phyloP scores from a whole-genome alignment of 768 basidiomycete species.

The Polyporus arcularius region DNA sequence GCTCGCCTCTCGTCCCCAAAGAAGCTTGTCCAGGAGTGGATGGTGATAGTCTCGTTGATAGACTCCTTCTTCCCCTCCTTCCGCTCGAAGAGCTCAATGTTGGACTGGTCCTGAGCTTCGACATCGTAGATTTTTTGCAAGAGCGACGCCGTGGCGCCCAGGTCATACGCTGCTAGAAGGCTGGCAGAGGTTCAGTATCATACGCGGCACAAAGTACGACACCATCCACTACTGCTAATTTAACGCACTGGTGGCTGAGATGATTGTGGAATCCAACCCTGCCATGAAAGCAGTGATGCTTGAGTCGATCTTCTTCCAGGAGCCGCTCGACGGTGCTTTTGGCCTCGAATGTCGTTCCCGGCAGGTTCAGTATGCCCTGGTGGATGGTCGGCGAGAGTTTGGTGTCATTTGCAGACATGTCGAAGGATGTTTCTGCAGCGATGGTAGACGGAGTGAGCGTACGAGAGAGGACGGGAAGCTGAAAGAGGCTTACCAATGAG shows the following conservation, averaged over 20 bases:
- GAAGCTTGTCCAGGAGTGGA: conserved; percentile 51
- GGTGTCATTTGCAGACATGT: neutral
- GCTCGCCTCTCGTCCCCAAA: conserved; percentile 50
- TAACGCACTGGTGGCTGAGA: conserved; percentile 56
- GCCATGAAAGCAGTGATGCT: conserved; percentile 53
- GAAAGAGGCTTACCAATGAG: neutral
- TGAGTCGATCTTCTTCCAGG: conserved; percentile 47
- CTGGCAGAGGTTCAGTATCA: conserved; percentile 28
- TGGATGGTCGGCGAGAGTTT: conserved; percentile 22
- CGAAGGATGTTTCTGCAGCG: neutral
- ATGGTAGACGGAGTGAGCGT: neutral
- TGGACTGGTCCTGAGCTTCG: conserved; percentile 40
- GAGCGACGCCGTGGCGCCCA: conserved; percentile 48
- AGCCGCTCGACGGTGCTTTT: conserved; percentile 46
- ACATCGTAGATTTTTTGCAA: conserved; percentile 51
- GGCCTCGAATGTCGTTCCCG: conserved; percentile 46
- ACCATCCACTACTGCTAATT: neutral
- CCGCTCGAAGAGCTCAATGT: conserved; percentile 39
- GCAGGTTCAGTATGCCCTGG: conserved; percentile 47
- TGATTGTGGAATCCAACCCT: conserved; percentile 55
- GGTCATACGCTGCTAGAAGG: conserved; percentile 55
- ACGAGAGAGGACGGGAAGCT: neutral
- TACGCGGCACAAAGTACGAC: neutral
- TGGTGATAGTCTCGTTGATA: conserved; percentile 33
- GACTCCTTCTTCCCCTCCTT: conserved; percentile 32